A percentile compares a stretch with the other conserved stretches of the same genome.
Evolutionary conservation across 257 asterid species (phyloP).

Genomic region (Fraxinus excelsior): DNA sequence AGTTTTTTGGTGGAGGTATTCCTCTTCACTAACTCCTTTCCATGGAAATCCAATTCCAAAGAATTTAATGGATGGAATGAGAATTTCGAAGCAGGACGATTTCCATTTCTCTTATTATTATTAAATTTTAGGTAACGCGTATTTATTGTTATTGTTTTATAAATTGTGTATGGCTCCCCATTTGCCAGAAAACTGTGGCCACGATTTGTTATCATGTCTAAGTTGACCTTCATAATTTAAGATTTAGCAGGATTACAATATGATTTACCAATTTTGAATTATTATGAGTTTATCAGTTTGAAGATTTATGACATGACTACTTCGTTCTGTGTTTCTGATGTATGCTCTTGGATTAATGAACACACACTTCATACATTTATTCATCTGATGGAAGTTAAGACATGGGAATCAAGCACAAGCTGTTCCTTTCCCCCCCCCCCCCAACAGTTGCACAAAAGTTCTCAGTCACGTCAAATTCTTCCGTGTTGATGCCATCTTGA

Average conservation of each 20-base stretch:
- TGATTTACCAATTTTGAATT: not conserved
- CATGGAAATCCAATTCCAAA: conserved; percentile 2
- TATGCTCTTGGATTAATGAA: too few species aligned
- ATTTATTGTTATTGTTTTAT: conserved; percentile 5
- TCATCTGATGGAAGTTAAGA: not conserved
- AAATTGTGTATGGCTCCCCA: conserved; percentile 2
- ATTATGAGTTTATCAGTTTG: not conserved
- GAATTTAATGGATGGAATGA: conserved; percentile 18
- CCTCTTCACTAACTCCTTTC: conserved; percentile 45
- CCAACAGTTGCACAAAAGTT: too few species aligned
- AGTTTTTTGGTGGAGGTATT: conserved; percentile 92
- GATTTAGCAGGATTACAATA: not conserved
- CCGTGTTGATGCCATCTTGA: too few species aligned
- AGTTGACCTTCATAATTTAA: not conserved
- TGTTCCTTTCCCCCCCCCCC: not conserved
- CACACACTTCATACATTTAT: too few species aligned
- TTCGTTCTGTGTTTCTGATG: too few species aligned
- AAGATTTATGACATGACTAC: too few species aligned
- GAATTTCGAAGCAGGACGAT: conserved; percentile 17
- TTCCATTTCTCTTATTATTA: not conserved
- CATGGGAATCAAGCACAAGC: conserved; percentile 23
- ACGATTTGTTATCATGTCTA: too few species aligned
- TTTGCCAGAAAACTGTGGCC: conserved; percentile 11
- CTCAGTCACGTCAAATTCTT: too few species aligned
- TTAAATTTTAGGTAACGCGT: not conserved